A percentile compares a stretch with the other conserved stretches of the same genome.
These are phyloP conservation scores for Piromyces sp. DNA, from an alignment of 192 early-diverging fungal species.

Conservation along the genomic window DNA sequence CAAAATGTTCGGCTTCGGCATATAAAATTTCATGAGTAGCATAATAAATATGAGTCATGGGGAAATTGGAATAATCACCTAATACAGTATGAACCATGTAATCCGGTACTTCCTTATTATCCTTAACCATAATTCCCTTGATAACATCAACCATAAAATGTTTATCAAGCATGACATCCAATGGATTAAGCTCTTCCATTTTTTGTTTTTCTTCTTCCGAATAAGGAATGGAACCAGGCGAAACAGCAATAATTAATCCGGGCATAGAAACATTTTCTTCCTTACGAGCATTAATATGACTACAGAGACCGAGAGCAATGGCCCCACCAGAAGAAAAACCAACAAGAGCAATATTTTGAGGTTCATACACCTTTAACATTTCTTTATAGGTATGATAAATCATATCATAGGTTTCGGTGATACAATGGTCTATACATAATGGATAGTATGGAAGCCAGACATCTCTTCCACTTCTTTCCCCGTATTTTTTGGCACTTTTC, in stretches of 20 bases:
- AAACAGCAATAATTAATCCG: not conserved
- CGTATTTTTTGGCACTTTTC: not conserved
- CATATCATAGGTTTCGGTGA: not conserved
- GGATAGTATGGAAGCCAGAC: not conserved
- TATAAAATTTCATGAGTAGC: not conserved
- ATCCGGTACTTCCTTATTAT: not conserved
- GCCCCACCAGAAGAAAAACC: not conserved
- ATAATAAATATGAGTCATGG: not conserved
- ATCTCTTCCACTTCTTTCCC: not conserved
- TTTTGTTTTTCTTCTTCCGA: not conserved
- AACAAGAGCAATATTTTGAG: not conserved
- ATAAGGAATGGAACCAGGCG: not conserved
- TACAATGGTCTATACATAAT: not conserved
- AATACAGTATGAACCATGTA: not conserved
- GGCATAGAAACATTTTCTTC: not conserved
- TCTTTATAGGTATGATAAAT: not conserved
- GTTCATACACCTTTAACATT: not conserved
- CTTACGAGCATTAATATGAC: not conserved
- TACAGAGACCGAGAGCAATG: not conserved
- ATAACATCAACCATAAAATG: not conserved
- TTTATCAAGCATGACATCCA: not conserved
- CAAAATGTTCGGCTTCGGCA: not conserved
- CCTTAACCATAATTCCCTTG: not conserved
- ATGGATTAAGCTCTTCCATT: not conserved
- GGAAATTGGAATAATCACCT: not conserved